Percentiles rank a stretch among this genome's conserved stretches.
Evolutionary conservation across 192 early-diverging fungal species (phyloP).

Genomic region (Chytriomyces hyalinus): DNA sequence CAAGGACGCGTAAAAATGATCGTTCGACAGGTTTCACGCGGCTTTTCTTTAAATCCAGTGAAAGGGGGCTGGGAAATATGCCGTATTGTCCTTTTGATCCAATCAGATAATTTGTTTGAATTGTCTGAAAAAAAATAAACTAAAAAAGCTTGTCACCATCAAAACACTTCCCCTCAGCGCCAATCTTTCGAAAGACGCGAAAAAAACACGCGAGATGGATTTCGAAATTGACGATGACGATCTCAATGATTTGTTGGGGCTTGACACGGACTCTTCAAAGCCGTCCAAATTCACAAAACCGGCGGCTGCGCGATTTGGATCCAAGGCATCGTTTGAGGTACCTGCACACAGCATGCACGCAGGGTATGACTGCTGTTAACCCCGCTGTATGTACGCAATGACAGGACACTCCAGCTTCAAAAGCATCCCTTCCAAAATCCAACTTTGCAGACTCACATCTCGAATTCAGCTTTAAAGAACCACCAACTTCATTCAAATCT

Average conservation of each 20-base stretch:
- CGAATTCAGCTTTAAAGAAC: background rate
- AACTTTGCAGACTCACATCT: background rate
- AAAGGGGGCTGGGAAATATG: background rate
- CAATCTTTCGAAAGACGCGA: background rate
- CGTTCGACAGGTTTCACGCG: background rate
- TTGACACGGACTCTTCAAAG: conserved; percentile 13
- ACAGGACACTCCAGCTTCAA: conserved; percentile 4
- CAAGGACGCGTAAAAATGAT: background rate
- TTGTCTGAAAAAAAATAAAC: background rate
- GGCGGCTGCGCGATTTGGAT: background rate
- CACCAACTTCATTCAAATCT: background rate
- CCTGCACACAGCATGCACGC: background rate
- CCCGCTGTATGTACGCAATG: background rate
- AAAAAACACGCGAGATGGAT: background rate
- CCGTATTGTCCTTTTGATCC: background rate
- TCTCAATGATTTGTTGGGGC: conserved; percentile 22
- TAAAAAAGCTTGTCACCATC: background rate
- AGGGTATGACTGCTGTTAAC: background rate
- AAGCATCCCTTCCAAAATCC: conserved; percentile 17
- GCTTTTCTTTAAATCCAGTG: background rate
- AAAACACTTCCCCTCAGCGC: conserved; percentile 10
- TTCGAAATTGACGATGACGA: conserved; percentile 33
- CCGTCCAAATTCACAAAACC: background rate
- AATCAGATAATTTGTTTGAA: background rate
- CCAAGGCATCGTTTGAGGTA: background rate